phyloP scores from a whole-genome alignment of 2,329 filamentous ascomycete genomes.

The Chaetomiaceae sp. region DNA sequence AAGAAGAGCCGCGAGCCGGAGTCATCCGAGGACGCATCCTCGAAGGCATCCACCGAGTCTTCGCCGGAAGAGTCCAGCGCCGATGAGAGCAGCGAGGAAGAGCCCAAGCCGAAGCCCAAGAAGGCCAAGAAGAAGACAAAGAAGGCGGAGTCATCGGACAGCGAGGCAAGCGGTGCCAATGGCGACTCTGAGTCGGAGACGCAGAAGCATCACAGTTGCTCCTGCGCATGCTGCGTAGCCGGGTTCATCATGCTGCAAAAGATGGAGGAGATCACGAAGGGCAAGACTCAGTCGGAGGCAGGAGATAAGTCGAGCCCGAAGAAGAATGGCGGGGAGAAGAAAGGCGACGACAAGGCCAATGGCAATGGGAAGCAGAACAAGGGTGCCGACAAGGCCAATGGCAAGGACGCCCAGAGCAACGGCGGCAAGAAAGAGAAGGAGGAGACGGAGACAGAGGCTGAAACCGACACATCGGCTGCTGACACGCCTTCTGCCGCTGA shows the following conservation, averaged over 20 bases:
- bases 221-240: conserved; percentile 32
- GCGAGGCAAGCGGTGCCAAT: conserved; percentile 3
- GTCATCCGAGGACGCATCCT: conserved; percentile 5
- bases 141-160: conserved; percentile 22
- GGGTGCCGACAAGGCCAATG: neutral
- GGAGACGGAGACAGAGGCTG: neutral
- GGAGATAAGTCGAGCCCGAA: neutral
- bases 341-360: neutral
- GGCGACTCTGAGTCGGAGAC: conserved; percentile 2
- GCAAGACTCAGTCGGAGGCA: neutral
- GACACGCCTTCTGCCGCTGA: neutral
- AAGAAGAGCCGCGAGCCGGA: conserved; percentile 28
- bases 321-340: conserved; percentile 7
- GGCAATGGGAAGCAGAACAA: conserved; percentile 6
- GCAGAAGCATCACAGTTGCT: conserved; percentile 32
- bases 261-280: conserved; percentile 18
- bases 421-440: neutral
- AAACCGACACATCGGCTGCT: conserved; percentile 4
- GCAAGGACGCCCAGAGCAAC: neutral
- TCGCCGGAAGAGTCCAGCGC: conserved; percentile 1
- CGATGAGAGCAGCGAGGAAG: conserved; percentile 10
- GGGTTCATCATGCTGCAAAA: conserved; percentile 29
- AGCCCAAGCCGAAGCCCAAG: neutral
- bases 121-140: conserved; percentile 13
- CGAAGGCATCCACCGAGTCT: neutral